phyloP scores from a whole-genome alignment of 2,329 filamentous ascomycete genomes.

The Neonectria magnoliae region DNA sequence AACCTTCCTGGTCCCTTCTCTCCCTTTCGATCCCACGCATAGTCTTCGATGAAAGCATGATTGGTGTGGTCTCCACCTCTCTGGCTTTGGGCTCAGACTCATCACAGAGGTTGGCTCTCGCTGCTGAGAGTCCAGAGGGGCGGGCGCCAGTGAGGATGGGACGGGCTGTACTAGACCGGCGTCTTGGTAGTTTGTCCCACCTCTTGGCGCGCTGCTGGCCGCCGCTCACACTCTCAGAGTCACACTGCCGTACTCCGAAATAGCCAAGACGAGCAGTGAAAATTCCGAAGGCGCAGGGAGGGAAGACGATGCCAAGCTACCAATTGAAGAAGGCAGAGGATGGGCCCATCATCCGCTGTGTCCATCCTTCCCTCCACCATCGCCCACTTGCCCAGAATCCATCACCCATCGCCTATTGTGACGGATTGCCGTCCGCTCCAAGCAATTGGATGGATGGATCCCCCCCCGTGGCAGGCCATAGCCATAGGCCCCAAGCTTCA shows the following conservation, averaged over 20 bases:
- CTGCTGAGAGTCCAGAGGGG: neutral
- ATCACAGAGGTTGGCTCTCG: conserved; percentile 1
- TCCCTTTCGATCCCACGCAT: conserved; percentile 19
- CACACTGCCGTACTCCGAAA: conserved; percentile 38
- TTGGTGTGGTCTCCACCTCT: conserved; percentile 20
- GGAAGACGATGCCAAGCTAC: conserved; percentile 8
- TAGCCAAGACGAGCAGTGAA: conserved; percentile 12
- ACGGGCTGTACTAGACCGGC: conserved; percentile 16
- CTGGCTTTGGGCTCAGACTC: conserved; percentile 14
- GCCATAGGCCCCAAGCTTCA: neutral
- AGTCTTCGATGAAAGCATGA: conserved; percentile 17
- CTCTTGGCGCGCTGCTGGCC: conserved; percentile 31
- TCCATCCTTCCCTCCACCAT: neutral
- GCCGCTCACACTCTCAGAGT: conserved; percentile 20
- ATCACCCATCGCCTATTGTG: conserved; percentile 20
- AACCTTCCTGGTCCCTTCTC: conserved; percentile 15
- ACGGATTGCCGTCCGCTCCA: conserved; percentile 26
- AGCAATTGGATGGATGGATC: neutral
- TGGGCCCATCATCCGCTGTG: conserved; percentile 18
- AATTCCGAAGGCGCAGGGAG: conserved; percentile 6
- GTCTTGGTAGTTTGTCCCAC: conserved; percentile 27
- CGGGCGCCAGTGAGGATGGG: neutral
- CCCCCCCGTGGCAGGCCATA: neutral
- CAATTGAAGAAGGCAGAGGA: conserved; percentile 17
- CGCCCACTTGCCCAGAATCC: neutral